Evolutionary conservation across 2,329 filamentous ascomycete genomes (phyloP).

Genomic region (Trichoderma sp.): DNA sequence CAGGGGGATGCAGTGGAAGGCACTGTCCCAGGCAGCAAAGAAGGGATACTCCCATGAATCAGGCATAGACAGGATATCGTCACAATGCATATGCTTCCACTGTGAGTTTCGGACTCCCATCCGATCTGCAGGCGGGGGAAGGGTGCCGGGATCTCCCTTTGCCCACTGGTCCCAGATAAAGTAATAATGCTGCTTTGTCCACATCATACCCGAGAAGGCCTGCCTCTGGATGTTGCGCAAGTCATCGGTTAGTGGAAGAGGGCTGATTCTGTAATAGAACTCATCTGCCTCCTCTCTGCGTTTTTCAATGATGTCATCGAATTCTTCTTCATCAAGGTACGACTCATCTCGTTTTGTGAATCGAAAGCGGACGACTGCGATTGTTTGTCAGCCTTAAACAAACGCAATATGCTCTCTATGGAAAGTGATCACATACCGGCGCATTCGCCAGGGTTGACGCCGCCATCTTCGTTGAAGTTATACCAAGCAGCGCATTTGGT

Average conservation of each 20-base stretch:
- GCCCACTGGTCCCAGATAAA: constrained; percentile 99
- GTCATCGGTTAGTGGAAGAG: constrained; percentile 89
- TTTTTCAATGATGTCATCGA: constrained; percentile 86
- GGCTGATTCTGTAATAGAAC: constrained; percentile 91
- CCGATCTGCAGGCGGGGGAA: constrained; percentile 75
- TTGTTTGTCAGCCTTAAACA: constrained; percentile 7
- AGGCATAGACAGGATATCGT: constrained; percentile 95
- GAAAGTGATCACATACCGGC: constrained; percentile 56
- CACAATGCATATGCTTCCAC: constrained; percentile 93
- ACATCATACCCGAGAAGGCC: constrained; percentile 95
- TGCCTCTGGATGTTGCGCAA: constrained; percentile 92
- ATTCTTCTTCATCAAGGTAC: constrained; percentile 87
- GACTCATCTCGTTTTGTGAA: constrained; percentile 71
- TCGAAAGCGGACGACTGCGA: constrained; percentile 79
- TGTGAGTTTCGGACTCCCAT: constrained; percentile 81
- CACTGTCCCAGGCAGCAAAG: constrained; percentile 95
- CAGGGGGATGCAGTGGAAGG: constrained; percentile 92
- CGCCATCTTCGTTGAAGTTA: constrained; percentile 83
- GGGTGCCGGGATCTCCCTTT: constrained; percentile 84
- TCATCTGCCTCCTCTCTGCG: constrained; percentile 89
- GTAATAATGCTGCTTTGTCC: constrained; percentile 95
- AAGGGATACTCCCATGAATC: constrained; percentile 99
- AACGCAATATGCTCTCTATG: background rate
- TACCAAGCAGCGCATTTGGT: constrained; percentile 94
- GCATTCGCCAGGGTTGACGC: constrained; percentile 85